phyloP scores from a whole-genome alignment of 2,329 filamentous ascomycete genomes.

The Myriosclerotinia scirpicola region DNA sequence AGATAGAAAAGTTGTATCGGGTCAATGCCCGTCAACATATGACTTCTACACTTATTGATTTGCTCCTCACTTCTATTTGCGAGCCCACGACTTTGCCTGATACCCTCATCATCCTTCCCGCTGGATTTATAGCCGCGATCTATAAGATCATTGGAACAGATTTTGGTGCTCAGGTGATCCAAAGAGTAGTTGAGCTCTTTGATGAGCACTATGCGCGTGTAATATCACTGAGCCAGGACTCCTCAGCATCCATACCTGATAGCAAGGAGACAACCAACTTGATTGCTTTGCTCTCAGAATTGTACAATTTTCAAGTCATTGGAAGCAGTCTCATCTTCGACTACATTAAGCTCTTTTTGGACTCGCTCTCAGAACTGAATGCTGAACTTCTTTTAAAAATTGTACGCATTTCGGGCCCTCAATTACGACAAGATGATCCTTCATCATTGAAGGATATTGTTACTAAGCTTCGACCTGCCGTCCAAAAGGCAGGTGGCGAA shows the following conservation, averaged over 20 bases:
- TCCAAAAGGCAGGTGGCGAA: slow-evolving; percentile 67
- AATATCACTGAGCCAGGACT: slow-evolving; percentile 39
- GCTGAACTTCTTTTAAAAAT: slow-evolving; percentile 85
- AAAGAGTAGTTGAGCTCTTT: slow-evolving; percentile 74
- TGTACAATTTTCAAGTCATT: slow-evolving; percentile 91
- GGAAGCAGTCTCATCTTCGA: slow-evolving; percentile 85
- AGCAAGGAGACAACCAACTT: slow-evolving; percentile 71
- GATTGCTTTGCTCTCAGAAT: slow-evolving; percentile 76
- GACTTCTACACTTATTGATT: slow-evolving; percentile 74
- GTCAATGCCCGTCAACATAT: slow-evolving; percentile 85
- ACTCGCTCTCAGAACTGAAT: slow-evolving; percentile 76
- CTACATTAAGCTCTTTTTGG: slow-evolving; percentile 77
- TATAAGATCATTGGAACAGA: slow-evolving; percentile 87
- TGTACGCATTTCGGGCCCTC: slow-evolving; percentile 76
- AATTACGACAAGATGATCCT: slow-evolving; percentile 85
- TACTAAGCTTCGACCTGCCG: slow-evolving; percentile 69
- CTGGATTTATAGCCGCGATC: slow-evolving; percentile 83
- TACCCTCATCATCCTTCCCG: slow-evolving; percentile 86
- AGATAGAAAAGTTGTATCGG: slow-evolving; percentile 81
- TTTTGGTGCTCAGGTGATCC: slow-evolving; percentile 83
- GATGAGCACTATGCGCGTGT: slow-evolving; percentile 58
- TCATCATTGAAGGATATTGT: slow-evolving; percentile 88
- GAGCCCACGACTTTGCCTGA: slow-evolving; percentile 78
- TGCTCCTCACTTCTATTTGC: slow-evolving; percentile 75
- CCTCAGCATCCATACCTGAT: slow-evolving; percentile 31